Conservation (phyloP, 441 rosid genomes). For the Francoa sonchifolia region DNA sequence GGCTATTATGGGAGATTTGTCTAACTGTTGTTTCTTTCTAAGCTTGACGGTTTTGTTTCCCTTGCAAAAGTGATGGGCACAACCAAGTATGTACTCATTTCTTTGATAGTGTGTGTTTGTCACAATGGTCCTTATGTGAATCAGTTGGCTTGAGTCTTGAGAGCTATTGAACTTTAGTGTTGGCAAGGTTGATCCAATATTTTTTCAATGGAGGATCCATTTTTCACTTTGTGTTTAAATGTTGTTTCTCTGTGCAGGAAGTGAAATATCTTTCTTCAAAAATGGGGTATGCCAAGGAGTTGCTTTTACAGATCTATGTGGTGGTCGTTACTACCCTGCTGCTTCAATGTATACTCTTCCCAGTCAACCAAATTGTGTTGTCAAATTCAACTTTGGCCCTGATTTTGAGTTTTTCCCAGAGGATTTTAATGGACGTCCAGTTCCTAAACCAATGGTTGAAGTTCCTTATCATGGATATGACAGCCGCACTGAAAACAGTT, state of each 20-base stretch:
- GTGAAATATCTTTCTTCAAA: slow-evolving; percentile 88
- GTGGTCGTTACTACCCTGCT: slow-evolving; percentile 90
- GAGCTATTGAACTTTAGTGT: too few species aligned
- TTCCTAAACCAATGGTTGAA: slow-evolving; percentile 67
- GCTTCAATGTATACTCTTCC: slow-evolving; percentile 99
- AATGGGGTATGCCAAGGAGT: slow-evolving; percentile 85
- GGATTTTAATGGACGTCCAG: slow-evolving; percentile 58
- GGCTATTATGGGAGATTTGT: too few species aligned
- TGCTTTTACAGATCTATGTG: slow-evolving; percentile 73
- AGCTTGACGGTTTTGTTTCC: too few species aligned
- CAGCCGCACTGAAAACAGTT: slow-evolving; percentile 48
- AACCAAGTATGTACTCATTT: too few species aligned
- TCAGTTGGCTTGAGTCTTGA: too few species aligned
- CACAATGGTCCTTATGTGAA: too few species aligned
- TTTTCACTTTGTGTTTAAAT: slow-evolving; percentile 2
- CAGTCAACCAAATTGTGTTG: slow-evolving; percentile 69
- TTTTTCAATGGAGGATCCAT: slow-evolving; percentile 1
- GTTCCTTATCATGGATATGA: slow-evolving; percentile 71
- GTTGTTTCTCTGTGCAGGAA: slow-evolving; percentile 41
- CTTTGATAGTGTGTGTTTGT: too few species aligned
- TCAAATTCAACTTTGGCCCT: slow-evolving; percentile 91
- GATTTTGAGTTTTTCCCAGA: slow-evolving; percentile 59
- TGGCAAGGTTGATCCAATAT: background rate
- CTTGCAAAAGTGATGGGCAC: too few species aligned
- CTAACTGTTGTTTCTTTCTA: too few species aligned